Conservation (phyloP, 2,329 filamentous ascomycete species). For the Fusarium siculi region DNA sequence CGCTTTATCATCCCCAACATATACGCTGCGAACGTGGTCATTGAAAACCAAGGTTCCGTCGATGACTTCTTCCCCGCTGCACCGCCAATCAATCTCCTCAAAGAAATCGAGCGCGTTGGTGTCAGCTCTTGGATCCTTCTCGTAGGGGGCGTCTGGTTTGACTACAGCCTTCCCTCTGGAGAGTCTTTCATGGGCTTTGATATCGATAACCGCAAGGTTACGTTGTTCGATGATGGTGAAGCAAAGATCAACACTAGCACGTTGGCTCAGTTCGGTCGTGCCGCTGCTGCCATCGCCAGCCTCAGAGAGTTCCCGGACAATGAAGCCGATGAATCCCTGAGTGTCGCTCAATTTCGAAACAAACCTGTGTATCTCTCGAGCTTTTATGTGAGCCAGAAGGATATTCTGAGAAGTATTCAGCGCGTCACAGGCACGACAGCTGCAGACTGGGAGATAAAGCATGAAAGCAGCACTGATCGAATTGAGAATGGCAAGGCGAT, state of each 20-base stretch:
- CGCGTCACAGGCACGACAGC: conserved; percentile 67
- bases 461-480: conserved; percentile 55
- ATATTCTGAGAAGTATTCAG: conserved; percentile 72
- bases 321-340: conserved; percentile 15
- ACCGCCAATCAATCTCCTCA: not conserved
- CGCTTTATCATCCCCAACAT: conserved; percentile 60
- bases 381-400: conserved; percentile 69
- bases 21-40: conserved; percentile 47
- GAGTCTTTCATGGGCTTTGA: conserved; percentile 56
- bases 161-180: conserved; percentile 8
- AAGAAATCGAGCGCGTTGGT: conserved; percentile 1
- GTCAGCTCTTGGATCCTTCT: conserved; percentile 15
- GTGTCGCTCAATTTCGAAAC: conserved; percentile 56
- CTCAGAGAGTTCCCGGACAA: not conserved
- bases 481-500: conserved; percentile 1
- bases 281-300: not conserved
- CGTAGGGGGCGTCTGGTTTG: conserved; percentile 22
- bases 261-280: not conserved
- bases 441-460: conserved; percentile 68
- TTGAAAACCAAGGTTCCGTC: not conserved
- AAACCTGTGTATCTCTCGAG: conserved; percentile 62
- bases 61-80: conserved; percentile 3
- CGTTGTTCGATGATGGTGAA: not conserved
- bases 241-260: conserved; percentile 13
- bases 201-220: conserved; percentile 52